Conservation (phyloP, 768 basidiomycete genomes). For the Leccinum variicolor region DNA sequence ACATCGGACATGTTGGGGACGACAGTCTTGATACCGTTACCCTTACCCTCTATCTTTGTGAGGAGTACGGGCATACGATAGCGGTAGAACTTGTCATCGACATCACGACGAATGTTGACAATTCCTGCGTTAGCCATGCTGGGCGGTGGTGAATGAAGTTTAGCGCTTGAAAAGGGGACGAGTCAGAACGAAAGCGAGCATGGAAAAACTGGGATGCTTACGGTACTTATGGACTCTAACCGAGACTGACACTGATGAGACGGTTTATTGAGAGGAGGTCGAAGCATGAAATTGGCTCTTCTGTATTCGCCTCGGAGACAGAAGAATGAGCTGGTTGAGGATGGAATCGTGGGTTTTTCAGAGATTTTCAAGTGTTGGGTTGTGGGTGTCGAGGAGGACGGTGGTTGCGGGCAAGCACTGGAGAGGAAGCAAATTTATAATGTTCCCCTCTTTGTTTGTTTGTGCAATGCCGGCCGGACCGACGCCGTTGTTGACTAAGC, state of each 20-base stretch:
- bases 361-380: neutral
- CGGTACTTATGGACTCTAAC: slow-evolving; percentile 52
- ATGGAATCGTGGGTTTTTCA: slow-evolving; percentile 27
- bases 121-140: slow-evolving; percentile 79
- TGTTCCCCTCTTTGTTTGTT: slow-evolving; percentile 17
- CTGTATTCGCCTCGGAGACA: slow-evolving; percentile 32
- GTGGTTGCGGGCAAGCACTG: neutral
- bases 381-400: slow-evolving; percentile 4
- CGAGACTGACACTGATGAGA: slow-evolving; percentile 59
- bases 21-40: slow-evolving; percentile 99
- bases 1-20: slow-evolving; percentile 98
- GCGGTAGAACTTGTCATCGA: slow-evolving; percentile 96
- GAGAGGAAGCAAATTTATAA: slow-evolving; percentile 25
- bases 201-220: slow-evolving; percentile 26
- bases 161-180: slow-evolving; percentile 45
- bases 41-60: slow-evolving; percentile 98
- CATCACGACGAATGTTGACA: slow-evolving; percentile 93
- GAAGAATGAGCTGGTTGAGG: slow-evolving; percentile 23
- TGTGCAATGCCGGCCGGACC: slow-evolving; percentile 13
- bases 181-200: neutral
- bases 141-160: slow-evolving; percentile 43
- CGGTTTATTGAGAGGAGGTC: slow-evolving; percentile 74
- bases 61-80: slow-evolving; percentile 95
- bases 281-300: slow-evolving; percentile 75
- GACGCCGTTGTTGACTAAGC: too few species aligned